Evolutionary conservation across 2,329 filamentous ascomycete genomes (phyloP).

Genomic region (Xylariaceae sp.): DNA sequence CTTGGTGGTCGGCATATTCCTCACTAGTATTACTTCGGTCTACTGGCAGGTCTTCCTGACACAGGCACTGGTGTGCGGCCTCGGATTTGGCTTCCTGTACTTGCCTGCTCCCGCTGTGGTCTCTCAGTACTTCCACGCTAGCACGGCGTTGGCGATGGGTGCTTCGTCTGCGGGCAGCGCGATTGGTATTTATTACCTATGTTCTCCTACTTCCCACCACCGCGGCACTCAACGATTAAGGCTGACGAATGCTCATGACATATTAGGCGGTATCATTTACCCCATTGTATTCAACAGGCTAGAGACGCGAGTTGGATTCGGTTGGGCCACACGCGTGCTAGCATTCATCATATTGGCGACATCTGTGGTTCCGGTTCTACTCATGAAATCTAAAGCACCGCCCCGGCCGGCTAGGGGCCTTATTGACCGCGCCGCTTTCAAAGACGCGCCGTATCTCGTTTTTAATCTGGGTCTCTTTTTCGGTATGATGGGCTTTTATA

Average conservation of each 20-base stretch:
- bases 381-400: conserved; percentile 16
- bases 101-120: conserved; percentile 24
- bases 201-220: background rate
- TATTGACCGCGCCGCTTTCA: conserved; percentile 14
- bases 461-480: conserved; percentile 15
- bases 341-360: conserved; percentile 20
- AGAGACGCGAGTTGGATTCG: conserved; percentile 17
- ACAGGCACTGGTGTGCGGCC: conserved; percentile 15
- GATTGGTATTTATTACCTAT: too few relatives aligned
- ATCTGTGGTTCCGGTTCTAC: conserved; percentile 6
- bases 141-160: conserved; percentile 21
- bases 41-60: conserved; percentile 26
- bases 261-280: conserved; percentile 25
- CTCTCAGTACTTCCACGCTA: conserved; percentile 22
- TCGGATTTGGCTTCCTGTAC: conserved; percentile 25
- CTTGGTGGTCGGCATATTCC: conserved; percentile 17
- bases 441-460: conserved; percentile 13
- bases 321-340: conserved; percentile 22
- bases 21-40: conserved; percentile 9
- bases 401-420: conserved; percentile 5
- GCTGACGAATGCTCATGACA: background rate
- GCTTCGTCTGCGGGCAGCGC: conserved; percentile 21
- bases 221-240: background rate
- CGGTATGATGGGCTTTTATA: conserved; percentile 20
- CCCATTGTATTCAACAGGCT: conserved; percentile 16